Base-by-base conservation (phyloP, 345 rosid species). In the Geranium brycei region DNA sequence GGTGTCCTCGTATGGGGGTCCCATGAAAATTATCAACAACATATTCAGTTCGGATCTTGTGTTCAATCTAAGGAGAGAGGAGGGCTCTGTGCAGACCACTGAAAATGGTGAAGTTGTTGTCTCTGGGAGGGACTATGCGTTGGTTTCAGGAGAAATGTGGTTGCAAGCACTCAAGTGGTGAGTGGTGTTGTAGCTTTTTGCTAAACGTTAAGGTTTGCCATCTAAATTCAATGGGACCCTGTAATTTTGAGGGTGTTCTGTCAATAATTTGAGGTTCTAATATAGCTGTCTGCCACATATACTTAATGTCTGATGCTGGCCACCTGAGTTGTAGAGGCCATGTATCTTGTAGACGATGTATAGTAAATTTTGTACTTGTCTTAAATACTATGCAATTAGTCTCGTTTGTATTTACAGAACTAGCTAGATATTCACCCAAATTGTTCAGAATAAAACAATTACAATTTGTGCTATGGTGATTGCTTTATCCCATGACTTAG, bases 131-230 rank as follows among this genome's bases (percentile, higher is more conserved):
- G 99, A 91, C 69, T 93, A 74, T 78, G 99, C 99, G 1, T 83
- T 93, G 88, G 91, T 93, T 63, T 76, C 89, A 1, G 96, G 89
- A 32, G 91, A 93, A 65, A 93, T 87, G 96, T 93, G 99, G 99
- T 73, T 93, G 72, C 72, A 79, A 79, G 96, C 97, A 28, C 87
- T 93, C 17, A 93, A 87, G 80, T 86, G 96, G 97, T 91, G 64
- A 80, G 82, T 66, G 28, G 14, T 61, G 60, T 38, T 12, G 23
- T 60, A 30, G 57, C 53, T 58, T 65, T 35, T 60, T 18, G 17
- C 41, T 1, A n/a, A 31, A 30, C 17, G 5, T 19, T n/a, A 7
- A 35, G 17, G 31, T 23, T 23, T 23, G 41, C 5, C 6, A 56
- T 56, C 62, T 51, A 23, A 60, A 59, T 13, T 69, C 55, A 60